Conservation (phyloP, 73 alveolate species). For the Blepharisma japonicum region DNA sequence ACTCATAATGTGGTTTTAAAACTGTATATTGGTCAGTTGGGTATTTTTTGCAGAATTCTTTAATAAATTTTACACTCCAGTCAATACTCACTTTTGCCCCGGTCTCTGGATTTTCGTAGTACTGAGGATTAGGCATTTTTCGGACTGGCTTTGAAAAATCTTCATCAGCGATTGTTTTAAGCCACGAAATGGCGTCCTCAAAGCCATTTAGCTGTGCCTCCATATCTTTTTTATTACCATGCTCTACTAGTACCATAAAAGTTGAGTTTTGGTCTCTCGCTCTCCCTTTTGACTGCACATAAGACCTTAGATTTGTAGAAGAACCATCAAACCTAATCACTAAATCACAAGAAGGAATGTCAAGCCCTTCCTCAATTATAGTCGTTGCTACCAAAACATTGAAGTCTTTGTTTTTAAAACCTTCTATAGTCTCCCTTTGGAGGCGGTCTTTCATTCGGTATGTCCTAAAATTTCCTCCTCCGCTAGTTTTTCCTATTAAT, state of each 20-base stretch:
- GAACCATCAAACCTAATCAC: constrained; percentile 50
- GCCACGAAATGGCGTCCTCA: neutral
- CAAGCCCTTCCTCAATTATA: constrained; percentile 63
- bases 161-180: neutral
- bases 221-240: constrained; percentile 17
- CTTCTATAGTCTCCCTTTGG: constrained; percentile 5
- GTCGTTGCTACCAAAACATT: constrained; percentile 58
- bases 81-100: neutral
- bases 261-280: constrained; percentile 49
- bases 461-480: neutral
- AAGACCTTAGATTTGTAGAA: constrained; percentile 40
- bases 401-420: constrained; percentile 35
- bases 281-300: constrained; percentile 53
- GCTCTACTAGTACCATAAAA: constrained; percentile 35
- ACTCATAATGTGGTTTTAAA: neutral
- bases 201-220: constrained; percentile 9
- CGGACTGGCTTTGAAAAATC: neutral
- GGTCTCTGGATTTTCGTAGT: neutral
- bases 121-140: neutral
- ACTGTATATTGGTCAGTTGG: neutral
- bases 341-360: constrained; percentile 51
- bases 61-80: neutral
- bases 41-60: neutral
- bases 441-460: neutral
- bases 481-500: neutral